Conservation (phyloP, 345 rosid genomes). For the Eucalyptus virginea region DNA sequence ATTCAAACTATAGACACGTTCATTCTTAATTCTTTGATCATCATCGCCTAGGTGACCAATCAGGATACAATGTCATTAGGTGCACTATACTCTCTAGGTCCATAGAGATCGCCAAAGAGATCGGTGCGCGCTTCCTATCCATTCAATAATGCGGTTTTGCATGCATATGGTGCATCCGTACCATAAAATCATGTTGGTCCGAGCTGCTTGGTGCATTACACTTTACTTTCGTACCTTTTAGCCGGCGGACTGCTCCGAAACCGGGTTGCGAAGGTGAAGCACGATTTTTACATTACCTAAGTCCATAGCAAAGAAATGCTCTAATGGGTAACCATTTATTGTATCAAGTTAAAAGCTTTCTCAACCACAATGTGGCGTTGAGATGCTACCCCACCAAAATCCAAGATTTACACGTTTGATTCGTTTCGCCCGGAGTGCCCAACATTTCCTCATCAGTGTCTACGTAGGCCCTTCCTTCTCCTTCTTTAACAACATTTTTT, state of each 20-base stretch:
- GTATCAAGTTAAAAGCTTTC: background rate
- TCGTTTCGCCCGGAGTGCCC: background rate
- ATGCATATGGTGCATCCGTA: background rate
- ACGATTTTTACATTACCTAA: background rate
- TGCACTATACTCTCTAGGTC: background rate
- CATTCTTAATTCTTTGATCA: background rate
- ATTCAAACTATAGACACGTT: background rate
- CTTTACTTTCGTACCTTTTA: background rate
- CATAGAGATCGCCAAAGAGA: background rate
- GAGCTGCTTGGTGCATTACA: background rate
- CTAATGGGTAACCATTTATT: background rate
- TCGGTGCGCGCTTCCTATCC: background rate
- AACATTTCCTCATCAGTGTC: background rate
- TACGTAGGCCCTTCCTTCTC: background rate
- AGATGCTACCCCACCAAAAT: background rate
- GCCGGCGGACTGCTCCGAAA: background rate
- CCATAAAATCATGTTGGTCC: background rate
- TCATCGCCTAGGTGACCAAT: background rate
- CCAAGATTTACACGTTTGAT: background rate
- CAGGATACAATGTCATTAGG: background rate
- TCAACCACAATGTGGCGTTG: background rate
- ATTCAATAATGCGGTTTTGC: background rate
- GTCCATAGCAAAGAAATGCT: background rate
- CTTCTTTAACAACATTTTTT: background rate
- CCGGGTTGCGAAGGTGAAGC: background rate